A percentile compares a stretch with the other conserved stretches of the same genome.
phyloP scores from a whole-genome alignment of 352 stramenopile genomes.

The Halophytophthora batemanensis region DNA sequence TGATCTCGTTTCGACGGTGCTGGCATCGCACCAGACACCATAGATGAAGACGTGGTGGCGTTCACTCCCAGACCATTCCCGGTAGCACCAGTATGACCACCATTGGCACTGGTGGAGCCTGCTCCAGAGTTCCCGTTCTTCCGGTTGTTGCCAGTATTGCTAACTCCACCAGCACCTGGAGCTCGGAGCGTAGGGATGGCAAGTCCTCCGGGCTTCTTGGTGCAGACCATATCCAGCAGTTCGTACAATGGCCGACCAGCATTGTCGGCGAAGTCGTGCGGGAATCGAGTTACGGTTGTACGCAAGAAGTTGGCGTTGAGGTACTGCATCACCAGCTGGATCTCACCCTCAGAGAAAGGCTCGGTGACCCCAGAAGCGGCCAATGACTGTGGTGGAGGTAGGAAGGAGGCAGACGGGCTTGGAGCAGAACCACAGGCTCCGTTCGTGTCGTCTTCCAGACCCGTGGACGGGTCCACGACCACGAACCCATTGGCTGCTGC shows the following conservation, averaged over 20 bases:
- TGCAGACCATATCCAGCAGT: slow-evolving; percentile 87
- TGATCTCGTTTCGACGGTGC: slow-evolving; percentile 58
- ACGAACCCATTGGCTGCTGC: slow-evolving; percentile 34
- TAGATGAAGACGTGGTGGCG: no score
- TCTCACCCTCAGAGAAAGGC: slow-evolving; percentile 39
- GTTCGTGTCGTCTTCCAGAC: slow-evolving; percentile 16
- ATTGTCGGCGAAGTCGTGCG: slow-evolving; percentile 70
- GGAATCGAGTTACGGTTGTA: slow-evolving; percentile 64
- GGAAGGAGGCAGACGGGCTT: neutral
- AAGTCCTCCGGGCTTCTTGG: slow-evolving; percentile 68
- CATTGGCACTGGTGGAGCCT: neutral
- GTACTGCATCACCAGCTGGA: slow-evolving; percentile 78
- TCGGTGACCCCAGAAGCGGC: neutral
- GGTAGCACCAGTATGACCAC: neutral
- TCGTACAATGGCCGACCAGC: slow-evolving; percentile 85
- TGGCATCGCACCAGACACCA: neutral
- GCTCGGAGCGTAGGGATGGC: slow-evolving; percentile 15
- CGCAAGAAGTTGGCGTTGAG: slow-evolving; percentile 83
- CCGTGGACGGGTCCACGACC: slow-evolving; percentile 35
- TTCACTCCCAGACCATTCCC: neutral
- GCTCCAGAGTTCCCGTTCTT: slow-evolving; percentile 1
- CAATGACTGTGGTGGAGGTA: neutral
- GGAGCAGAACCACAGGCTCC: neutral
- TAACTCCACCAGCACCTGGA: slow-evolving; percentile 6
- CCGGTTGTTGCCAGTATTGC: slow-evolving; percentile 9